A percentile compares a stretch with the other conserved stretches of the same genome.
Conservation (phyloP, 768 basidiomycete species). For the Termitomyces sp. region DNA sequence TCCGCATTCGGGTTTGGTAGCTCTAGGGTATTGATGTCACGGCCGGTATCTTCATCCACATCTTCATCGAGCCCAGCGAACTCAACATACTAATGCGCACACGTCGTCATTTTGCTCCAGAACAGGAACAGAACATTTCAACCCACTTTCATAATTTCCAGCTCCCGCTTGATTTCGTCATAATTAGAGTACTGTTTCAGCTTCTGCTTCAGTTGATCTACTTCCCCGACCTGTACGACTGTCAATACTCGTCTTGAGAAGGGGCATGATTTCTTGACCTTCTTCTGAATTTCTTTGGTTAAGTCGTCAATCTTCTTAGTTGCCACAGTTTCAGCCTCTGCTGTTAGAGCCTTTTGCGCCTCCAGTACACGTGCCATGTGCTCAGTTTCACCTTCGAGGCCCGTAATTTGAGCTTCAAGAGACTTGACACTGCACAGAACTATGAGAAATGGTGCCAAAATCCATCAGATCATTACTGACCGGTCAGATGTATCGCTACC, state of each 20-base stretch:
- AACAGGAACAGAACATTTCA: conserved; percentile 6
- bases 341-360: conserved; percentile 45
- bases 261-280: conserved; percentile 25
- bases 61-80: conserved; percentile 87
- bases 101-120: background rate
- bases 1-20: conserved; percentile 87
- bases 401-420: conserved; percentile 68
- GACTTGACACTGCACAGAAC: conserved; percentile 48
- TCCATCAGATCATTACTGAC: conserved; percentile 37
- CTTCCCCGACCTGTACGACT: conserved; percentile 49
- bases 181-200: conserved; percentile 80
- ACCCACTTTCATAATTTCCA: conserved; percentile 94
- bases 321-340: conserved; percentile 40
- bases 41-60: conserved; percentile 49
- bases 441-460: background rate
- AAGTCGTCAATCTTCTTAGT: conserved; percentile 57
- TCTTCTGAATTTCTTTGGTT: conserved; percentile 52
- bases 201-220: conserved; percentile 61
- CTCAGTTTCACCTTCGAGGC: conserved; percentile 73
- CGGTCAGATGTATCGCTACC: conserved; percentile 66
- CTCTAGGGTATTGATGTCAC: conserved; percentile 34
- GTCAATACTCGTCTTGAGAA: background rate
- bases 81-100: conserved; percentile 77
- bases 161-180: conserved; percentile 95
- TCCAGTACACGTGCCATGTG: conserved; percentile 64